phyloP scores from a whole-genome alignment of 2,329 filamentous ascomycete species.

The Aureobasidium leucospermi region DNA sequence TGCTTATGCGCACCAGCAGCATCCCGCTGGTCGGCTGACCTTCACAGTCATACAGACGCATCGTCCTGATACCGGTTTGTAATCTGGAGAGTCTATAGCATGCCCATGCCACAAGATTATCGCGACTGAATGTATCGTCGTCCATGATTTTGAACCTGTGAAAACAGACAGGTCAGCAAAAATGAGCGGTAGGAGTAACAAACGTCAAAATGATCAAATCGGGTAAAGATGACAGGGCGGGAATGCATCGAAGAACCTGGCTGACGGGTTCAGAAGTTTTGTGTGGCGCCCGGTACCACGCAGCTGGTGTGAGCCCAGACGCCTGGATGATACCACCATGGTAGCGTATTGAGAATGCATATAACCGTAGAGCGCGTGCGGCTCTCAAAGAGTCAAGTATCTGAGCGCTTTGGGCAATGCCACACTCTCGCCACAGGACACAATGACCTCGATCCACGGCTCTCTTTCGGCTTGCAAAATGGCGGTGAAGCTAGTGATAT shows the following conservation, averaged over 20 bases:
- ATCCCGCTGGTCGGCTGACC: slow-evolving; percentile 60
- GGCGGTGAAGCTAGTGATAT: background rate
- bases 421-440: background rate
- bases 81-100: slow-evolving; percentile 80
- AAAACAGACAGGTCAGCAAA: background rate
- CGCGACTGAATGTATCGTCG: slow-evolving; percentile 64
- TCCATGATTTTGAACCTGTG: slow-evolving; percentile 76
- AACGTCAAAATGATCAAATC: background rate
- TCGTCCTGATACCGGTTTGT: slow-evolving; percentile 65
- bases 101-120: slow-evolving; percentile 79
- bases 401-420: background rate
- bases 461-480: background rate
- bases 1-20: slow-evolving; percentile 67
- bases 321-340: background rate
- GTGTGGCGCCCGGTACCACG: slow-evolving; percentile 7
- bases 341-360: background rate
- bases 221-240: background rate
- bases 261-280: background rate
- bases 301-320: slow-evolving; percentile 4
- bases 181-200: background rate
- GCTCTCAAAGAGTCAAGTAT: background rate
- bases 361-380: background rate
- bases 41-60: slow-evolving; percentile 65
- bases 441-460: background rate
- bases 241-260: background rate